Percentiles rank a stretch among this genome's conserved stretches.
These are phyloP conservation scores for Gymnopilus junonius DNA, from an alignment of 768 basidiomycete species.

Conservation along the genomic window DNA sequence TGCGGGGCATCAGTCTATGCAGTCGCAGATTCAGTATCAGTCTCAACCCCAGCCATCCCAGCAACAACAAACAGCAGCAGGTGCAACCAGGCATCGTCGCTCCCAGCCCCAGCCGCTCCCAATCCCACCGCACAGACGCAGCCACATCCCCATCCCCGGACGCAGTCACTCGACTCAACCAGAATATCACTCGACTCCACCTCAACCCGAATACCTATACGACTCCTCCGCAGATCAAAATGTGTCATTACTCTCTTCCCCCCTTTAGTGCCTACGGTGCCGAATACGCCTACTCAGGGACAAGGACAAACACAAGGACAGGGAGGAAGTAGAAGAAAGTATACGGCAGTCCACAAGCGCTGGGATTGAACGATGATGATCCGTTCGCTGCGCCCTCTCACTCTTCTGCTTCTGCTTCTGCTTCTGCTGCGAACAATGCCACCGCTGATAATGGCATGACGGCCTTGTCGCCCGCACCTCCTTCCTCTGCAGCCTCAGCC, in stretches of 20 bases:
- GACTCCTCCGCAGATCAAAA: conserved; percentile 32
- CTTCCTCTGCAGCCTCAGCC: conserved; percentile 23
- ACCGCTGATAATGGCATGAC: neutral
- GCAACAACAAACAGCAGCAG: no score
- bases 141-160: neutral
- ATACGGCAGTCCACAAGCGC: conserved; percentile 38
- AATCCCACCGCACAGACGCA: neutral
- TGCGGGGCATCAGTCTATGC: no score
- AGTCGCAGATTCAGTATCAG: no score
- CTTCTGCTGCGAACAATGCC: neutral
- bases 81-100: conserved; percentile 21
- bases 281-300: conserved; percentile 21
- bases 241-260: conserved; percentile 15
- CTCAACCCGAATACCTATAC: neutral
- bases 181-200: neutral
- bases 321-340: conserved; percentile 15
- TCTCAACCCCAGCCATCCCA: no score
- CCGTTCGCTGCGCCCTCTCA: conserved; percentile 62
- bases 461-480: conserved; percentile 6
- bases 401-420: conserved; percentile 17
- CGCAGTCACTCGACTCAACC: neutral
- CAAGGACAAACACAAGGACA: neutral
- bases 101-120: neutral
- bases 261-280: conserved; percentile 27
- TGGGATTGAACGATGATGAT: conserved; percentile 64